Base-by-base conservation (phyloP, 1,139 yeast species). In the Yamadazyma kanchanaburiensis region DNA sequence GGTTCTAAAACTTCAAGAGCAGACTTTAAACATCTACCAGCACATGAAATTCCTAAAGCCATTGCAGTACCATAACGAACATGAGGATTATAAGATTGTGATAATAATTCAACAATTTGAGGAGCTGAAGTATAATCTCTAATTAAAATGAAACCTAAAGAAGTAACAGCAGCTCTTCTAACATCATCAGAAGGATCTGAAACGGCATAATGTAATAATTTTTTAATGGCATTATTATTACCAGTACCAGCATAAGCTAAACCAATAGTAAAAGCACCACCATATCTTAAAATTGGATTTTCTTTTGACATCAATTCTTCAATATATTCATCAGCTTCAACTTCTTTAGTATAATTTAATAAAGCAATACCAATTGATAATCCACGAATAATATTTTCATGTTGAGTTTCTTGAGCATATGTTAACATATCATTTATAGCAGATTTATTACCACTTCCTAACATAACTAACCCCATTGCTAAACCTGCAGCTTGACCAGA, bases 171-270 rank as follows among this genome's bases (percentile, higher is more conserved):
- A 2, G 95, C 96, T 59, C 99, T 80, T 65, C 98, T 81, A 28
- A 91, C 98, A 53, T 86, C 96, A 58, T 91, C 96, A 37, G 86
- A 82, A 4, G 97, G 94, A 56, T 91, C 99, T 9, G 96, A 86
- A 12, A 94, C 99, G 2, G 98, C 98, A 53, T 79, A 75, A 56
- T 91, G 98, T 45, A 91, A 71, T 46, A 91, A 66, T 46, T 81
- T 78, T 60, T 87, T 81, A 46, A 91, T 85, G 4, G 97, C 96
- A 35, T 65, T 64, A 56, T 88, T 88, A 58, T 84, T 81, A 21
- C 96, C 95, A 10, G 98, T 91, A 38, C 99, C 99, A 32, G 94
- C 95, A 58, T 88, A 94, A 1, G 98, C 97, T 48, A 94, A 71
- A 1, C 96, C 97, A 48, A 91, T 76, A 4, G 96, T 81, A 57